phyloP scores from a whole-genome alignment of 441 rosid species.

The Eutrema salsugineum region DNA sequence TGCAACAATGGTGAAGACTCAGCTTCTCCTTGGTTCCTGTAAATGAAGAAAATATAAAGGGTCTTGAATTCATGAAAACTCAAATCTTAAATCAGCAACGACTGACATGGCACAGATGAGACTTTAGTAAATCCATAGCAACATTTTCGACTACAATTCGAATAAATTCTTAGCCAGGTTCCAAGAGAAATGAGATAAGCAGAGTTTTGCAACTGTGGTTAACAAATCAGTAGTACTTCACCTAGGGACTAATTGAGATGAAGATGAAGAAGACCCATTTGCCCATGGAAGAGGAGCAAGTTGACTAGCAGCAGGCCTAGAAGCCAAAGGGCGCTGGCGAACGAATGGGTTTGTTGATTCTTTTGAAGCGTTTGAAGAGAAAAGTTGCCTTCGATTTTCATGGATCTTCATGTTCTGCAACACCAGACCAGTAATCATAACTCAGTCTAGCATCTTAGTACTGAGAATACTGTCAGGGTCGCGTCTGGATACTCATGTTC shows the following conservation, averaged over 20 bases:
- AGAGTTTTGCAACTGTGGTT: not conserved
- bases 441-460: not conserved
- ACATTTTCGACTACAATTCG: not conserved
- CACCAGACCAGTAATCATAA: conserved; percentile 4
- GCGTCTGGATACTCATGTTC: not conserved
- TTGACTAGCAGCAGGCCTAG: conserved; percentile 51
- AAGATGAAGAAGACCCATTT: conserved; percentile 65
- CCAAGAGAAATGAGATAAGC: not conserved
- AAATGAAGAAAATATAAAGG: not conserved
- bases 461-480: not conserved
- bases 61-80: not conserved
- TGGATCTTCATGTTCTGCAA: conserved; percentile 84
- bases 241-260: conserved; percentile 60
- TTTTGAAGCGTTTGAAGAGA: conserved; percentile 74
- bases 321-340: conserved; percentile 86
- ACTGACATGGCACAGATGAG: not conserved
- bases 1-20: conserved; percentile 68
- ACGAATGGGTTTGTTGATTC: conserved; percentile 86
- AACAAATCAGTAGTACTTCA: conserved; percentile 5
- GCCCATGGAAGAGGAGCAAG: conserved; percentile 80
- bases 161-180: not conserved
- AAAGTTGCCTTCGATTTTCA: conserved; percentile 85
- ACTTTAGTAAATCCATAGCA: not conserved
- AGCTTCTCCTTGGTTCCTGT: conserved; percentile 64
- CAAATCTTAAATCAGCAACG: not conserved